Percentiles rank a stretch among this genome's conserved stretches.
These are phyloP conservation scores for Arabidopsis lyrata DNA, from an alignment of 441 rosid species.

Conservation along the genomic window DNA sequence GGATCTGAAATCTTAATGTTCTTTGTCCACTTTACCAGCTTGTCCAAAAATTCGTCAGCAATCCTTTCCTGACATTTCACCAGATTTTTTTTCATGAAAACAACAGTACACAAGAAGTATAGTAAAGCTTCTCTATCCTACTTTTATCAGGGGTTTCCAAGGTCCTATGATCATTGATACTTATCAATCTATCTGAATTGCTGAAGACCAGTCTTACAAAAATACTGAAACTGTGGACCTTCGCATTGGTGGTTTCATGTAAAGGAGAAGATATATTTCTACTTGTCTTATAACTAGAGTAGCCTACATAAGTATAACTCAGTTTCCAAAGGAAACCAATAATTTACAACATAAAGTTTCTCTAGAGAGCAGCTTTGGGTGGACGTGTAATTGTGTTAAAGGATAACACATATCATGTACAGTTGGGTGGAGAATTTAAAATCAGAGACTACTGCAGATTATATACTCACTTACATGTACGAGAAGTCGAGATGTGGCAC, in stretches of 20 bases:
- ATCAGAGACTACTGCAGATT: conserved; percentile 11
- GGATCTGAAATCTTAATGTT: conserved; percentile 94
- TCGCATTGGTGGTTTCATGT: conserved; percentile 23
- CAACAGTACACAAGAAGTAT: conserved; percentile 12
- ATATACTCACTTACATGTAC: conserved; percentile 78
- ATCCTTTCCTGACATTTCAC: conserved; percentile 72
- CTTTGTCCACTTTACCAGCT: conserved; percentile 82
- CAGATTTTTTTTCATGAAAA: conserved; percentile 28
- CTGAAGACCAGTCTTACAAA: conserved; percentile 16
- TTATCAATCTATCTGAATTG: conserved; percentile 18
- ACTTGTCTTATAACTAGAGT: conserved; percentile 9
- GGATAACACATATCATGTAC: conserved; percentile 7
- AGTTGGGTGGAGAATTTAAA: neutral
- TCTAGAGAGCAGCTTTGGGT: conserved; percentile 13
- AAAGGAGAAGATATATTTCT: neutral
- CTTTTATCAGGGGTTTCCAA: conserved; percentile 1
- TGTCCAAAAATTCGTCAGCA: conserved; percentile 75
- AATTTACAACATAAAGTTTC: conserved; percentile 15
- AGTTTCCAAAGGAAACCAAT: neutral
- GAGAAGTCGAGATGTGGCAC: conserved; percentile 97
- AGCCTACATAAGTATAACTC: neutral
- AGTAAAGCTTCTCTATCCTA: conserved; percentile 20
- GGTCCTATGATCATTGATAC: conserved; percentile 7
- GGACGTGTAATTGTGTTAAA: conserved; percentile 1
- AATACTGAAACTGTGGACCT: neutral